Evolutionary conservation across 176 grass and related monocot genomes (phyloP), one percentile per base, ranked within the genome.

Genomic region (Aegilops speltoides): DNA sequence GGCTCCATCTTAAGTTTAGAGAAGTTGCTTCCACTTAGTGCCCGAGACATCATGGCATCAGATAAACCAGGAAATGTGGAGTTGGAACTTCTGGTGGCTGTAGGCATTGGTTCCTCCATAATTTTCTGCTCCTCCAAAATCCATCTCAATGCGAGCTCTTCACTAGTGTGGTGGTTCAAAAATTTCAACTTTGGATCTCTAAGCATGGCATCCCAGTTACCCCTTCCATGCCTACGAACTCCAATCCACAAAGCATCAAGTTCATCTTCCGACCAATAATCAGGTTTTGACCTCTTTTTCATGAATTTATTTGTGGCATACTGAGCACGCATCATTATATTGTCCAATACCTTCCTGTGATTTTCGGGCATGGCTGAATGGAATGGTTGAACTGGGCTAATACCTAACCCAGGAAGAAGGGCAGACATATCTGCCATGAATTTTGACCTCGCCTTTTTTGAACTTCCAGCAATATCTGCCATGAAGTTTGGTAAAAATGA

Each of bases 231-330:
- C 79, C 97, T 94, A 83, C 97, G 92, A 68, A 99, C 97, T 77
- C 97, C 94, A 82, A 99, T 96, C 97, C 97, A 99, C 82, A 99
- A 86, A 90, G 90, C 89, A 84, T 99, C 97, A 70, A 99, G 90
- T 77, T 99, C 94, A 82, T 99, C 97, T 91, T 99, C 97, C 54
- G 97, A 94, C 97, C 97, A 99, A 87, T 87, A 84, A 79, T 96
- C 92, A 78, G 67, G 40, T 81, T 96, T 99, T 26, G 88, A 63
- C 76, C 89, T 92, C 89, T 93, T 99, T 61, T 92, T 99, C 79
- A 93, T 80, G 76, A 94, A 91, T 79, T 99, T 99, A 43, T 69
- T 91, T 85, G 81, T 89, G 56, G 90, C 90, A 8, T 93, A 93
- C 56, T 96, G 91, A 82, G 92, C 84, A 68, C 93, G 92, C 90